Conservation (phyloP, 2,329 filamentous ascomycete genomes). For the Cercospora citrullina region DNA sequence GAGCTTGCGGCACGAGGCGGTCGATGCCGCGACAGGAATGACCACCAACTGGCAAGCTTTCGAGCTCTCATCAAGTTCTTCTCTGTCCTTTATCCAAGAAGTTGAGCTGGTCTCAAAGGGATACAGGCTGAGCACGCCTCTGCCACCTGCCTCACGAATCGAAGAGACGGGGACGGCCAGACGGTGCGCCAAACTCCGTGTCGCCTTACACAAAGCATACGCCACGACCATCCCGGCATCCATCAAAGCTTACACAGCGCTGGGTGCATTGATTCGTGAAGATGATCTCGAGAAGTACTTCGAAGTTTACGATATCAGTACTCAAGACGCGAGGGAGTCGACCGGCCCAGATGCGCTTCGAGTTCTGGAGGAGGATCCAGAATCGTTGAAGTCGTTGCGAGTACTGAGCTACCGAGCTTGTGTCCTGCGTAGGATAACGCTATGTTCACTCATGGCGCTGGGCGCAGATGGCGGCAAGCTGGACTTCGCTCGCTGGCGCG, state of each 20-base stretch:
- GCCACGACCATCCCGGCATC: slow-evolving; percentile 70
- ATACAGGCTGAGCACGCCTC: slow-evolving; percentile 82
- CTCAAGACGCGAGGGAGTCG: slow-evolving; percentile 50
- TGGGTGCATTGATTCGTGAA: slow-evolving; percentile 74
- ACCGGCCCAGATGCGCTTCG: slow-evolving; percentile 53
- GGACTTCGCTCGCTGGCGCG: slow-evolving; percentile 77
- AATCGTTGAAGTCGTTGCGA: slow-evolving; percentile 76
- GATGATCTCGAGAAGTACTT: slow-evolving; percentile 88
- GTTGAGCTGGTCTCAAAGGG: slow-evolving; percentile 93
- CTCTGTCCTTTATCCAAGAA: slow-evolving; percentile 82
- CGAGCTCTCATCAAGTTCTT: slow-evolving; percentile 73
- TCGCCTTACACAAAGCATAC: slow-evolving; percentile 70
- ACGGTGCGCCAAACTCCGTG: slow-evolving; percentile 77
- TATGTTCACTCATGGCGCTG: slow-evolving; percentile 86
- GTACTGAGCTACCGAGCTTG: slow-evolving; percentile 67
- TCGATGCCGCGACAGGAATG: slow-evolving; percentile 67
- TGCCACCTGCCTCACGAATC: slow-evolving; percentile 88
- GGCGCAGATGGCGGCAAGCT: slow-evolving; percentile 75
- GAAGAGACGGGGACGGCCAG: slow-evolving; percentile 72
- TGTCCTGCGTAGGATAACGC: slow-evolving; percentile 76
- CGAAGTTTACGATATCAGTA: slow-evolving; percentile 61
- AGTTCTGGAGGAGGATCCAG: slow-evolving; percentile 70
- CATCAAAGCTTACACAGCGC: slow-evolving; percentile 64
- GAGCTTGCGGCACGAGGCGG: slow-evolving; percentile 71
- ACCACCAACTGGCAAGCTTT: slow-evolving; percentile 76